Conservation (phyloP, 2,329 filamentous ascomycete species). For the Talaromyces marneffei region DNA sequence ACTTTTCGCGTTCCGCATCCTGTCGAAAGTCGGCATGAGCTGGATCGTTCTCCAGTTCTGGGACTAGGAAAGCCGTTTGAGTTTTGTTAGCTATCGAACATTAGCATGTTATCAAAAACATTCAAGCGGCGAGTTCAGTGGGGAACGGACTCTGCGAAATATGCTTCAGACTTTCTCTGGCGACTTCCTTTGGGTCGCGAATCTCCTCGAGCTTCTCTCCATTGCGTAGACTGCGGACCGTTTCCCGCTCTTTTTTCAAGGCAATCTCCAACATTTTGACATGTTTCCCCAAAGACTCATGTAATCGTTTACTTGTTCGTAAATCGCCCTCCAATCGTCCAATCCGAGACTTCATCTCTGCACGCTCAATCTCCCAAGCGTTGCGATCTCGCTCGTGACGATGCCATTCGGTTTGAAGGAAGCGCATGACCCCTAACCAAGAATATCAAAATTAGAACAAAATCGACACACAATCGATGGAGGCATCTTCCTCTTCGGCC, state of each 20-base stretch:
- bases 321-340: constrained; percentile 87
- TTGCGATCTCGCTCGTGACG: constrained; percentile 96
- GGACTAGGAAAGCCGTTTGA: constrained; percentile 48
- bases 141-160: constrained; percentile 32
- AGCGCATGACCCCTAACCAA: constrained; percentile 84
- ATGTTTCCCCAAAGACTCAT: constrained; percentile 85
- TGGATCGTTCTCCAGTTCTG: constrained; percentile 36
- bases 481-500: neutral
- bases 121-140: neutral
- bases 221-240: constrained; percentile 53
- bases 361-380: constrained; percentile 97
- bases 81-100: constrained; percentile 40
- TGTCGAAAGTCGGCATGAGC: constrained; percentile 48
- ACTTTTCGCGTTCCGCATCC: constrained; percentile 57
- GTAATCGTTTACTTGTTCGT: constrained; percentile 77
- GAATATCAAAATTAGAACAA: neutral
- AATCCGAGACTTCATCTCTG: constrained; percentile 98
- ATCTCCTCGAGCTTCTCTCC: constrained; percentile 47
- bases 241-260: constrained; percentile 72
- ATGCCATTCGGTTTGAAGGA: constrained; percentile 98
- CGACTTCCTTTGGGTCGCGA: constrained; percentile 42
- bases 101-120: constrained; percentile 3
- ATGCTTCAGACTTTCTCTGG: constrained; percentile 40
- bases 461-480: neutral
- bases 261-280: constrained; percentile 84